Evolutionary conservation across 2,329 filamentous ascomycete genomes (phyloP), one percentile per base, ranked within the genome.

Genomic region (Claviceps sp.): DNA sequence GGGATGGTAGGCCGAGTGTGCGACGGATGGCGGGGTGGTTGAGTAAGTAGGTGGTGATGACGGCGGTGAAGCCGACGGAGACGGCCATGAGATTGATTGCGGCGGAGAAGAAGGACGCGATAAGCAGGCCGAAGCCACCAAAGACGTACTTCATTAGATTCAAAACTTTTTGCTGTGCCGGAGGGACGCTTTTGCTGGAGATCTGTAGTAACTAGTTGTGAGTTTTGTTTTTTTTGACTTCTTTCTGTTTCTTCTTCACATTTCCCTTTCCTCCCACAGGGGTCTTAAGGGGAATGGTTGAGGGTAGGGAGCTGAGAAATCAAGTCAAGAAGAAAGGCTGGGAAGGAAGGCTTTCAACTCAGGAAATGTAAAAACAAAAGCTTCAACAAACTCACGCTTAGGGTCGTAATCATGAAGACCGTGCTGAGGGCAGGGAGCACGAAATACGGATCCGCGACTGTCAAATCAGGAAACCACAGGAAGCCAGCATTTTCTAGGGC

Each of bases 391-490:
- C 71, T 51, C 64, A 76, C 75, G 52, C 72, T 74, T 52, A 88
- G 69, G 49, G 80, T 75, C 29, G 71, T 58, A 57, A 76, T 78
- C 66, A 85, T 76, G 50, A 80, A 62, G 7, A 62, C 66, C 1
- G 81, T 76, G 3, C 82, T 80, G 1, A 75, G 52, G 2, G 80
- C 56, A 1, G 93, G 93, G 36, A 97, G 70, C 42, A 93, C 65
- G 59, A 79, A 91, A 60, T 76, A 83, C 0, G 93, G 91, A 66
- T 98, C 93, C 2, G 78, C 66, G 22, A 81, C 63, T 0, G 88
- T 83, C 55, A 98, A 68, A 65, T 97, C 86, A 1, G 72, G 68
- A 58, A 97, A 78, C 93, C 93, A 98, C 42, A 82, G 68, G 38
- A 82, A 68, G 2, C 86, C 83, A 36, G 86, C 86, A 1, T 69